Evolutionary conservation across 495 filamentous ascomycete species (phyloP).

Genomic region (Geoglossum glabrum): DNA sequence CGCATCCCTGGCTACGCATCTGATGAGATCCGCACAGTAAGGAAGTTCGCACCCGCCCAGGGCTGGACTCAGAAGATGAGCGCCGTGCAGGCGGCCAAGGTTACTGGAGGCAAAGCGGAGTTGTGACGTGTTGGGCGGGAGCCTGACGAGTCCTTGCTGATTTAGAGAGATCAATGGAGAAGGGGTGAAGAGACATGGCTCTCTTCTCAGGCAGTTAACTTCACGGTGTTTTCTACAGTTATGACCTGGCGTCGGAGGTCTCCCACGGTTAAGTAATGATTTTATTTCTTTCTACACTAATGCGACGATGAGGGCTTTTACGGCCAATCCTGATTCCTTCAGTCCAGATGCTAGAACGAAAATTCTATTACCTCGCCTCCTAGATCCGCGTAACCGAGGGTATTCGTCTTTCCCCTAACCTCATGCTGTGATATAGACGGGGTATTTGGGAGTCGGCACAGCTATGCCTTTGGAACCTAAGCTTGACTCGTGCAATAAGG

Average conservation of each 20-base stretch:
- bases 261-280: not conserved
- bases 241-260: not conserved
- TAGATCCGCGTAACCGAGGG: not conserved
- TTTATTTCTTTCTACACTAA: not conserved
- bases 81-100: slow-evolving; percentile 82
- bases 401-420: not conserved
- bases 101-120: slow-evolving; percentile 35
- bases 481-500: too few species aligned
- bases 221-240: not conserved
- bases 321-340: not conserved
- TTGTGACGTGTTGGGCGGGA: slow-evolving; percentile 10
- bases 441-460: too few species aligned
- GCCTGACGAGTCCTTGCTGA: not conserved
- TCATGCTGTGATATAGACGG: too few species aligned
- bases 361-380: not conserved
- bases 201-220: not conserved
- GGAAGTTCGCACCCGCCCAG: slow-evolving; percentile 69
- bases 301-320: not conserved
- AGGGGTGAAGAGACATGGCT: too few species aligned
- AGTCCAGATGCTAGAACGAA: not conserved
- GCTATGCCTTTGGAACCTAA: too few species aligned
- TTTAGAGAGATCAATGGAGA: not conserved
- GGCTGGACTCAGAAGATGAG: slow-evolving; percentile 93
- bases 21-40: slow-evolving; percentile 82
- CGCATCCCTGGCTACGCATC: slow-evolving; percentile 85